Evolutionary conservation across 2,329 filamentous ascomycete species (phyloP).

Genomic region (Gaeumannomyces sp.): DNA sequence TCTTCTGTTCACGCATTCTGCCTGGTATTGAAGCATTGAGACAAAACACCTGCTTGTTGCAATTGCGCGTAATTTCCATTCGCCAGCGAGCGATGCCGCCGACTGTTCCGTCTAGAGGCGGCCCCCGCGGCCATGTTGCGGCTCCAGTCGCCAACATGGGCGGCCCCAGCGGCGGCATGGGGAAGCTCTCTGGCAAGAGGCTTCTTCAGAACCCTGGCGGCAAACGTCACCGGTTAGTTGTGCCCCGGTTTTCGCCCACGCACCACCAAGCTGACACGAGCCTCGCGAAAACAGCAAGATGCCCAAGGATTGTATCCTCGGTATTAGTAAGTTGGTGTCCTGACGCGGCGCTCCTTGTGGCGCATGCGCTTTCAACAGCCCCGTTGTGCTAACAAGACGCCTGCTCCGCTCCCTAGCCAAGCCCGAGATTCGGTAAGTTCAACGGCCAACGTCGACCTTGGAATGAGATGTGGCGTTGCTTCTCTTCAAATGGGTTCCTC

Average conservation of each 20-base stretch:
- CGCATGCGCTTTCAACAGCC: neutral
- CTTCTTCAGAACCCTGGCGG: conserved; percentile 11
- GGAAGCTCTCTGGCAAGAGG: conserved; percentile 2
- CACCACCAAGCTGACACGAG: neutral
- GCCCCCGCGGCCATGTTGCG: neutral
- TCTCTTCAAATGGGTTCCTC: conserved; percentile 7
- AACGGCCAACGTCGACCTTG: neutral
- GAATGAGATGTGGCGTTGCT: neutral
- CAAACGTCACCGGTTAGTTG: conserved; percentile 23
- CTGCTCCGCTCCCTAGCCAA: conserved; percentile 35
- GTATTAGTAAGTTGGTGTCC: conserved; percentile 39
- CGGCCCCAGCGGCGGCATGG: conserved; percentile 15
- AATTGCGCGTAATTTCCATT: too few relatives aligned
- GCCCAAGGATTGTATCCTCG: conserved; percentile 38
- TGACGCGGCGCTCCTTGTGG: conserved; percentile 6
- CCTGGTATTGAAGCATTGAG: neutral
- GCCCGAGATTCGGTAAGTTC: conserved; percentile 43
- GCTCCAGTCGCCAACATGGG: conserved; percentile 3
- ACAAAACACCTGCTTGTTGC: neutral
- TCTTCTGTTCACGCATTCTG: neutral
- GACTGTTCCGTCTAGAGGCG: neutral
- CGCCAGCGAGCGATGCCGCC: conserved; percentile 5
- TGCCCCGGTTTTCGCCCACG: neutral
- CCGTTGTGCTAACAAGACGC: neutral
- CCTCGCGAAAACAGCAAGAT: conserved; percentile 35